phyloP scores from a whole-genome alignment of 192 early-diverging fungal species.

The Coemansia sp. region DNA sequence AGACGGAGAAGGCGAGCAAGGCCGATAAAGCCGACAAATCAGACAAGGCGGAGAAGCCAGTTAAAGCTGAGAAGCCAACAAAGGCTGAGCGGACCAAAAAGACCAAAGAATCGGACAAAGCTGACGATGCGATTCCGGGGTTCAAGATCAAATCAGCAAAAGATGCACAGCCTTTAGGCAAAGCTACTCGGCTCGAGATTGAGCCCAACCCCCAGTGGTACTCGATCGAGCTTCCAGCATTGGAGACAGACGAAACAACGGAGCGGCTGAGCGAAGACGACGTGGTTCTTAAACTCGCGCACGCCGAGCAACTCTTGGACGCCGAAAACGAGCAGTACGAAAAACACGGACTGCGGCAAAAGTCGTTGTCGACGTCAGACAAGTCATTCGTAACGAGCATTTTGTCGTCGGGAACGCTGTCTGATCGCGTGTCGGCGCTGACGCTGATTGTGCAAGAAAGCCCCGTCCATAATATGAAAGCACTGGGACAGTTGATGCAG shows the following conservation, averaged over 20 bases:
- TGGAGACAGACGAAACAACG: constrained; percentile 11
- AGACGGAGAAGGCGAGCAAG: constrained; percentile 5
- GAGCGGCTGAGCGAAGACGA: constrained; percentile 39
- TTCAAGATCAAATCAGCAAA: constrained; percentile 54
- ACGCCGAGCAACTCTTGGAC: constrained; percentile 64
- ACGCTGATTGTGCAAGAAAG: constrained; percentile 91
- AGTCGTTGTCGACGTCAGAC: constrained; percentile 72
- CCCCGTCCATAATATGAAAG: constrained; percentile 75
- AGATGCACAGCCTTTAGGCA: constrained; percentile 30
- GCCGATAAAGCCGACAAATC: neutral
- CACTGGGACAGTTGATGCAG: constrained; percentile 71
- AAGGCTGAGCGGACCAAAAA: constrained; percentile 1
- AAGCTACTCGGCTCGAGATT: constrained; percentile 25
- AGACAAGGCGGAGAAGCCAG: constrained; percentile 7
- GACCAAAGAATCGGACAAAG: constrained; percentile 8
- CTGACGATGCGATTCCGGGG: constrained; percentile 25
- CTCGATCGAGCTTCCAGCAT: constrained; percentile 13
- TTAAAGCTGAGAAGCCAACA: constrained; percentile 5
- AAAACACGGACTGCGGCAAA: constrained; percentile 50
- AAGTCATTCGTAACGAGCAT: constrained; percentile 84
- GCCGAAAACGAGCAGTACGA: constrained; percentile 64
- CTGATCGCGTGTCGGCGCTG: constrained; percentile 90
- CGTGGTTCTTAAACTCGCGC: constrained; percentile 34
- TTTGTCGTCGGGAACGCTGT: constrained; percentile 86
- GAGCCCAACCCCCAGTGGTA: constrained; percentile 43